Evolutionary conservation across 164 flowering plant genomes (phyloP).

Genomic region (Amborella trichopoda): DNA sequence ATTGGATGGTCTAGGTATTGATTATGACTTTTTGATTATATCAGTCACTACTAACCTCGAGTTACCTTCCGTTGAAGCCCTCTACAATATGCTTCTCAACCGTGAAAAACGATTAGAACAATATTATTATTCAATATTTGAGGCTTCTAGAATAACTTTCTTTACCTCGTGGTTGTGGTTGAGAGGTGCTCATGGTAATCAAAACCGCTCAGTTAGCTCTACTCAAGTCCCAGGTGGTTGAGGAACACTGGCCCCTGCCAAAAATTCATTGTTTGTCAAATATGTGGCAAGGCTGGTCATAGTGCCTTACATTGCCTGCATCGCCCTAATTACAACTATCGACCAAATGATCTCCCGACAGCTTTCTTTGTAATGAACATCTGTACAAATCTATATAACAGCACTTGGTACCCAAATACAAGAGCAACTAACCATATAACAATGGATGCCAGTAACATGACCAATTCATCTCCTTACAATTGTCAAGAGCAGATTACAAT

Average conservation of each 20-base stretch:
- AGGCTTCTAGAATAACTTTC: background rate
- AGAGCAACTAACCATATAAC: conserved; percentile 6
- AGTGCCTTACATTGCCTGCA: background rate
- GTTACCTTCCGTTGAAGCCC: background rate
- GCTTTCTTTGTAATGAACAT: conserved; percentile 1
- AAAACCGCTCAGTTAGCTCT: background rate
- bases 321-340: background rate
- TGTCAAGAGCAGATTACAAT: conserved; percentile 1
- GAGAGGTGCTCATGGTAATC: background rate
- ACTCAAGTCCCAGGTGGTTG: background rate
- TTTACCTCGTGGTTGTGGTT: background rate
- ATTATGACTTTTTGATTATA: background rate
- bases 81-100: too few relatives aligned
- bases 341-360: conserved; percentile 1
- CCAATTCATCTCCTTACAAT: background rate
- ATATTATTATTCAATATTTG: background rate
- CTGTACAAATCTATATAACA: background rate
- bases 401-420: conserved; percentile 2
- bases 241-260: background rate
- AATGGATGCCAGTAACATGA: background rate
- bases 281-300: background rate
- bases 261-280: background rate
- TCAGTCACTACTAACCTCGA: background rate
- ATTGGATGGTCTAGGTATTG: background rate
- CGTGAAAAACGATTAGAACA: background rate